These are phyloP conservation scores for Trypanosoma boissoni DNA, from an alignment of 208 protist genomes.

Conservation along the genomic window DNA sequence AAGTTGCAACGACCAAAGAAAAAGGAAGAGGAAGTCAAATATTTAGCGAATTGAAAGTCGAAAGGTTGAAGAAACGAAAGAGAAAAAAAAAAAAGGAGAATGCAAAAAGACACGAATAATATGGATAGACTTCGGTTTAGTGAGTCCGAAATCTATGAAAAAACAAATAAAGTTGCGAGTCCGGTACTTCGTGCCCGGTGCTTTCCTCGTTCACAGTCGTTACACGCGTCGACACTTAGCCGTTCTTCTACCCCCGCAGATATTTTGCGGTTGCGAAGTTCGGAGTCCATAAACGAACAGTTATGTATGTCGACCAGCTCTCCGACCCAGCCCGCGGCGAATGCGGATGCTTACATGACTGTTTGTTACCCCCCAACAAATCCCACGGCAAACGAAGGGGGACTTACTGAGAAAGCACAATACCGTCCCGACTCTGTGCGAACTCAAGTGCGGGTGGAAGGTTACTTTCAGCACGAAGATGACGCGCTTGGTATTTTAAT, in stretches of 20 bases:
- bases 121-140: not conserved
- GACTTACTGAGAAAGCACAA: not conserved
- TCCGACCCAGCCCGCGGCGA: not conserved
- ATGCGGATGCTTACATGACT: slow-evolving; percentile 29
- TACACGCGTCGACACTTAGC: not conserved
- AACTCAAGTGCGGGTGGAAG: slow-evolving; percentile 74
- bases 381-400: not conserved
- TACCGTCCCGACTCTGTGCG: slow-evolving; percentile 35
- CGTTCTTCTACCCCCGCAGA: not conserved
- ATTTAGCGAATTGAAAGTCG: too few relatives aligned
- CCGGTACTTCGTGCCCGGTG: slow-evolving; percentile 5
- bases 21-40: too few relatives aligned
- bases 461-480: slow-evolving; percentile 55
- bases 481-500: slow-evolving; percentile 46
- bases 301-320: not conserved
- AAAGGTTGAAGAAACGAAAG: too few relatives aligned
- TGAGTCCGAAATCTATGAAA: too few relatives aligned
- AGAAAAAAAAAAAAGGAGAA: too few relatives aligned
- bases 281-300: slow-evolving; percentile 7
- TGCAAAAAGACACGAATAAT: too few relatives aligned
- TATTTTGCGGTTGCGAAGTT: not conserved
- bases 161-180: not conserved
- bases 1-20: too few relatives aligned
- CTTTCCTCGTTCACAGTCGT: not conserved
- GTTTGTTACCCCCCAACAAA: slow-evolving; percentile 40